Conservation (phyloP, 495 filamentous ascomycete genomes). For the Xylaria nigripes region DNA sequence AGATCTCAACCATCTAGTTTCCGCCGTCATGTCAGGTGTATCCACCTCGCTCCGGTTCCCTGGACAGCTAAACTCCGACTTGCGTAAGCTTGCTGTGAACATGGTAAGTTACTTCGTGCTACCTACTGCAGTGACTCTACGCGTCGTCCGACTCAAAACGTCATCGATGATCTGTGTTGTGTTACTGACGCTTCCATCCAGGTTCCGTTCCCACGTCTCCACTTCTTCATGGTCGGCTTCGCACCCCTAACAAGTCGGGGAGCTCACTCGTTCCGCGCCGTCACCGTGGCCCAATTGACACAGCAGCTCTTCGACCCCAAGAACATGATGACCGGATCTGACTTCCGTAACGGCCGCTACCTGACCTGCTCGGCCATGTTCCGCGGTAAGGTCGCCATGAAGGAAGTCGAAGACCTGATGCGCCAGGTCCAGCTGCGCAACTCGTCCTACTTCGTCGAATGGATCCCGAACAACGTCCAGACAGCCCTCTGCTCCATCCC, state of each 20-base stretch:
- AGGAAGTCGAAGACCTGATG: slow-evolving; percentile 99
- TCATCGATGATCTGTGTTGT: not conserved
- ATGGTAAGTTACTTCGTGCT: slow-evolving; percentile 52
- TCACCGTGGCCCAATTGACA: slow-evolving; percentile 90
- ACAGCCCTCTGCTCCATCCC: slow-evolving; percentile 97
- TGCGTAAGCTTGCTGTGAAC: slow-evolving; percentile 97
- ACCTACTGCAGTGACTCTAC: not conserved
- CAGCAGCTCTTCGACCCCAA: slow-evolving; percentile 99
- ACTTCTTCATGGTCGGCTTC: slow-evolving; percentile 99
- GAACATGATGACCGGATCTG: slow-evolving; percentile 99
- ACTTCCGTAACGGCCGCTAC: slow-evolving; percentile 97
- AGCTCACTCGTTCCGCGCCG: slow-evolving; percentile 82
- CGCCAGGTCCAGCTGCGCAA: slow-evolving; percentile 99
- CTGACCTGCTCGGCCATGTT: slow-evolving; percentile 98
- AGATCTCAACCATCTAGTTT: slow-evolving; percentile 95
- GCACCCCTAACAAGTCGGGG: slow-evolving; percentile 92
- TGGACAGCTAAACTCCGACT: slow-evolving; percentile 96
- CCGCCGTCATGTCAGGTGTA: slow-evolving; percentile 96
- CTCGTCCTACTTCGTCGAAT: slow-evolving; percentile 96
- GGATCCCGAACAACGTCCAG: slow-evolving; percentile 99
- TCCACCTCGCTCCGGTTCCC: slow-evolving; percentile 96
- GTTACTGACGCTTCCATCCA: not conserved
- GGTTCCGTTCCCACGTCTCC: slow-evolving; percentile 85
- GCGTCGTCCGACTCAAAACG: not conserved
- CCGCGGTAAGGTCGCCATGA: slow-evolving; percentile 98